A percentile compares a stretch with the other conserved stretches of the same genome.
These are phyloP conservation scores for Colletotrichum navitas DNA, from an alignment of 2,329 filamentous ascomycete species.

Conservation along the genomic window DNA sequence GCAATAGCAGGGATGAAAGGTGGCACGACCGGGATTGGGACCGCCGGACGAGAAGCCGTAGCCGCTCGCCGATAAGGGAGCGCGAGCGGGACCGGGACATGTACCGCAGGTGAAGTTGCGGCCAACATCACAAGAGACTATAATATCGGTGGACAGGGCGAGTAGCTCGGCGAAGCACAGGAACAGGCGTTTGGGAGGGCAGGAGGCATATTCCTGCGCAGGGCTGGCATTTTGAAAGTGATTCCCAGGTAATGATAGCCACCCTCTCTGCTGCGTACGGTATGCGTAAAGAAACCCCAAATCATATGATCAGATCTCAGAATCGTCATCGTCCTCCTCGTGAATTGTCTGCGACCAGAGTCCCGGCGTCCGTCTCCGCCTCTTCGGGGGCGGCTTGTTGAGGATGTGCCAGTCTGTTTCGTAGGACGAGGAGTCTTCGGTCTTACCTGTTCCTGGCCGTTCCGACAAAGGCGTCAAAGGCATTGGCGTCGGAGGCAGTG, in stretches of 20 bases:
- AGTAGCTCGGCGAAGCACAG: constrained; percentile 25
- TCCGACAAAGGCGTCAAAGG: constrained; percentile 53
- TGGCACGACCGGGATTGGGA: constrained; percentile 55
- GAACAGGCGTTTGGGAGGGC: constrained; percentile 34
- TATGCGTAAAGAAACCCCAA: constrained; percentile 9
- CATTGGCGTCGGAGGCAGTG: constrained; percentile 36
- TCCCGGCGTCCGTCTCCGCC: constrained; percentile 59
- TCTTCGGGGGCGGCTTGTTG: constrained; percentile 52
- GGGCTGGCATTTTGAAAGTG: constrained; percentile 33
- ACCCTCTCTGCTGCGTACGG: constrained; percentile 10
- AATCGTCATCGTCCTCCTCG: constrained; percentile 78
- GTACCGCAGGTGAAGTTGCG: constrained; percentile 60
- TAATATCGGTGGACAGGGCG: constrained; percentile 15
- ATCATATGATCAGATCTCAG: constrained; percentile 51
- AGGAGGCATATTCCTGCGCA: constrained; percentile 24
- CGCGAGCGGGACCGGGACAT: constrained; percentile 58
- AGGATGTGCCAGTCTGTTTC: constrained; percentile 54
- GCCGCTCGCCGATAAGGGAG: constrained; percentile 55
- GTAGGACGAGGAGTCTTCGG: constrained; percentile 47
- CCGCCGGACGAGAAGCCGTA: constrained; percentile 56
- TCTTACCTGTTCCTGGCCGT: constrained; percentile 40
- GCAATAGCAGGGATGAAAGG: constrained; percentile 47
- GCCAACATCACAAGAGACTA: constrained; percentile 15
- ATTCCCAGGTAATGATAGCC: constrained; percentile 30
- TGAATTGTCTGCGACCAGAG: constrained; percentile 76